phyloP scores from a whole-genome alignment of 2,329 filamentous ascomycete genomes.

The Fusarium longipes region DNA sequence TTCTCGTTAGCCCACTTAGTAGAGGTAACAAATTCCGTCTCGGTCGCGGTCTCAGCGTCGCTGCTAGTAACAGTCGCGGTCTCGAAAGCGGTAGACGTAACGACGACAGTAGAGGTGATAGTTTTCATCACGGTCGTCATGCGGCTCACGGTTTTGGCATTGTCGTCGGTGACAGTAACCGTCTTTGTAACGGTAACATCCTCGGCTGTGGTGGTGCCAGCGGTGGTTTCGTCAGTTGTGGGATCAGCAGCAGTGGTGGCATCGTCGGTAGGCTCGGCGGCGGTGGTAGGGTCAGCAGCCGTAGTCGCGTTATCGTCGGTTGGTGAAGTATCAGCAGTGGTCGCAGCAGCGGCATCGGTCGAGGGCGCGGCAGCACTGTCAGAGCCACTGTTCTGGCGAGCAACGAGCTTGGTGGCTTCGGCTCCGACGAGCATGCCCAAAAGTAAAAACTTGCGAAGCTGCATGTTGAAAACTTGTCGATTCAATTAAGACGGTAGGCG shows the following conservation, averaged over 20 bases:
- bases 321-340: constrained; percentile 11
- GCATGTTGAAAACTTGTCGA: constrained; percentile 37
- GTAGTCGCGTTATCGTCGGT: constrained; percentile 17
- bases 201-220: constrained; percentile 4
- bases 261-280: constrained; percentile 13
- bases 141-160: constrained; percentile 45
- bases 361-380: constrained; percentile 3
- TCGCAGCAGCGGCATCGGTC: constrained; percentile 5
- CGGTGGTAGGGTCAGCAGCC: constrained; percentile 19
- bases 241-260: constrained; percentile 9
- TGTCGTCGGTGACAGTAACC: constrained; percentile 47
- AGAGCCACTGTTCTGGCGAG: constrained; percentile 30
- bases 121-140: constrained; percentile 48
- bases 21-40: constrained; percentile 50
- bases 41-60: constrained; percentile 52
- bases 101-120: constrained; percentile 49
- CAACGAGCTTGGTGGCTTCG: constrained; percentile 36
- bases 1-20: constrained; percentile 51
- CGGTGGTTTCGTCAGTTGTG: constrained; percentile 1
- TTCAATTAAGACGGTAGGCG: constrained; percentile 29
- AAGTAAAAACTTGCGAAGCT: constrained; percentile 42
- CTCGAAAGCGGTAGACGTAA: constrained; percentile 51
- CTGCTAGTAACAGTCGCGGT: constrained; percentile 54
- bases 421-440: constrained; percentile 42
- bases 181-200: constrained; percentile 50